phyloP scores from a whole-genome alignment of 768 basidiomycete genomes.

The Macrolepiota dolichaula region DNA sequence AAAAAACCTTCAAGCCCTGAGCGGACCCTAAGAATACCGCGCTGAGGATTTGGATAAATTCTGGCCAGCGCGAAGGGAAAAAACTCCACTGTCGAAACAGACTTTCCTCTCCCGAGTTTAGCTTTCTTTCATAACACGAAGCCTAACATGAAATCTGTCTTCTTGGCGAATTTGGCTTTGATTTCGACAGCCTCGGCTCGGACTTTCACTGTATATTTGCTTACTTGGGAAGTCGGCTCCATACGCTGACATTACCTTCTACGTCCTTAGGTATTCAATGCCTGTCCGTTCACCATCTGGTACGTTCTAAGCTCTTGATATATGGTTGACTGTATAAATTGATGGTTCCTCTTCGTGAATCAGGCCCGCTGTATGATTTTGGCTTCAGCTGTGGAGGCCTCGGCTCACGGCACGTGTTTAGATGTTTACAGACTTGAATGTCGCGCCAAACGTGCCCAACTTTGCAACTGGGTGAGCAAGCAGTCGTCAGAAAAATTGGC shows the following conservation, averaged over 20 bases:
- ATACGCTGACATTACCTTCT: not conserved
- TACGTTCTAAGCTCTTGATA: constrained; percentile 21
- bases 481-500: not conserved
- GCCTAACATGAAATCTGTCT: constrained; percentile 9
- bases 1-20: not conserved
- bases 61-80: not conserved
- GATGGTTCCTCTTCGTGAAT: not conserved
- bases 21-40: not conserved
- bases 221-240: not conserved
- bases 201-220: constrained; percentile 45
- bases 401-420: constrained; percentile 16
- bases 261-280: constrained; percentile 44
- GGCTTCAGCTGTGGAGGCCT: not conserved
- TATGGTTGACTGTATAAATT: not conserved
- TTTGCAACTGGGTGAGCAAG: constrained; percentile 40
- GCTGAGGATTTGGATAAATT: not conserved
- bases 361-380: constrained; percentile 35
- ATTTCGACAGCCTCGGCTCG: constrained; percentile 12
- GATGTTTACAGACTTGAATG: constrained; percentile 60
- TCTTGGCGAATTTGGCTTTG: constrained; percentile 6
- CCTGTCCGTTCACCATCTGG: constrained; percentile 70
- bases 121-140: not conserved
- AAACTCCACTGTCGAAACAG: not conserved
- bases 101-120: not conserved
- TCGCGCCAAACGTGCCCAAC: constrained; percentile 42